Conservation (phyloP, 2,329 filamentous ascomycete genomes). For the Lasiodiplodia citricola region DNA sequence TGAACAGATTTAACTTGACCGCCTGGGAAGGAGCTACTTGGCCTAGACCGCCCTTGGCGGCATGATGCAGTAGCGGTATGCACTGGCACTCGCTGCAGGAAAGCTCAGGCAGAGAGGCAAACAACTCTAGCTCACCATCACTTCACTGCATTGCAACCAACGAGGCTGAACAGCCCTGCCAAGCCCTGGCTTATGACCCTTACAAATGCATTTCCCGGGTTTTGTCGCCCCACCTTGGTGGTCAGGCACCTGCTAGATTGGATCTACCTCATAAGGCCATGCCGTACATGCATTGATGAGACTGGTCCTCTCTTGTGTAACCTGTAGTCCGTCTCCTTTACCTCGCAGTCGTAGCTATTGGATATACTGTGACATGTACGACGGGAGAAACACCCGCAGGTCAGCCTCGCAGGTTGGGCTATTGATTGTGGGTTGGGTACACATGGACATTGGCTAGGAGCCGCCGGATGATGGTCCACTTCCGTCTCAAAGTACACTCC, state of each 20-base stretch:
- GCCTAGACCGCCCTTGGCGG: not conserved
- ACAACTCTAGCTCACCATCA: not conserved
- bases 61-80: not conserved
- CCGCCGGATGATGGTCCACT: not conserved
- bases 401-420: not conserved
- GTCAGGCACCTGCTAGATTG: not conserved
- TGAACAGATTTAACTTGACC: not conserved
- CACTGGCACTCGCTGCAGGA: not conserved
- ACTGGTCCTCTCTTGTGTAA: not conserved
- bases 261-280: not conserved
- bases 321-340: not conserved
- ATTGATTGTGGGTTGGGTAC: not conserved
- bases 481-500: not conserved
- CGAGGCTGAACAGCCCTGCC: not conserved
- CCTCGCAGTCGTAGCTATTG: not conserved
- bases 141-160: not conserved
- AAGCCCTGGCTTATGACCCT: not conserved
- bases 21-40: not conserved
- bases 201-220: not conserved
- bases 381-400: not conserved
- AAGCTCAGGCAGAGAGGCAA: not conserved
- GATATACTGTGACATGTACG: not conserved
- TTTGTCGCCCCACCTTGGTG: not conserved
- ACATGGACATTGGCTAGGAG: not conserved
- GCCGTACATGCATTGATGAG: not conserved